A percentile compares a stretch with the other conserved stretches of the same genome.
Evolutionary conservation across 1,284 basidiomycete genomes (phyloP).

Genomic region (Cutaneotrichosporon cavernicola): DNA sequence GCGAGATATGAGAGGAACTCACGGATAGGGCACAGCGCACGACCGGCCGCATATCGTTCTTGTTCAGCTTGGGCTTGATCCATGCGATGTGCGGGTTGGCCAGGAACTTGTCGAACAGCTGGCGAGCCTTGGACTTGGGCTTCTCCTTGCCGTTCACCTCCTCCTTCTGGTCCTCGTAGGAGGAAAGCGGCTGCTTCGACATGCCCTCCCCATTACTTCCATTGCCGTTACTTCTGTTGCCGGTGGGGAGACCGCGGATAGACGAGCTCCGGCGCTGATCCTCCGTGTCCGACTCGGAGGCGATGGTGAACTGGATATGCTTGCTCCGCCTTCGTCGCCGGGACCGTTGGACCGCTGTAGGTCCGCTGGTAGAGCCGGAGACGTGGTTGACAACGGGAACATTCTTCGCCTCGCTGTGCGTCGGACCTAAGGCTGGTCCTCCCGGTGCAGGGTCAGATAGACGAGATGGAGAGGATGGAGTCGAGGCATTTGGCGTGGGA

Average conservation of each 20-base stretch:
- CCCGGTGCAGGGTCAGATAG: neutral
- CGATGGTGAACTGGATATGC: neutral
- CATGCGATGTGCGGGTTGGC: constrained; percentile 30
- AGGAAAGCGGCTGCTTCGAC: neutral
- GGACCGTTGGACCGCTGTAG: neutral
- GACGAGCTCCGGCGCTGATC: neutral
- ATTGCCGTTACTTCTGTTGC: neutral
- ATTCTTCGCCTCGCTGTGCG: neutral
- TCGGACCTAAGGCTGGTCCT: neutral
- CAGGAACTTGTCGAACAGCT: constrained; percentile 2
- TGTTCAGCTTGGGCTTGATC: constrained; percentile 42
- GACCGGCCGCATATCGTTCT: constrained; percentile 41
- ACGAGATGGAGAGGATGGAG: neutral
- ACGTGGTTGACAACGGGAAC: neutral
- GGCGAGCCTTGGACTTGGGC: neutral
- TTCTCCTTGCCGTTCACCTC: constrained; percentile 1
- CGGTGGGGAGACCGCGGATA: neutral
- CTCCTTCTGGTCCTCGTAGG: neutral
- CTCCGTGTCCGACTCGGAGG: constrained; percentile 3
- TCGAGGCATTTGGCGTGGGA: neutral
- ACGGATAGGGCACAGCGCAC: constrained; percentile 45
- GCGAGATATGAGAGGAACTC: constrained; percentile 15
- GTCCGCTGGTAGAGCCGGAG: neutral
- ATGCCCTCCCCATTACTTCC: neutral
- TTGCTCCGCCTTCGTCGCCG: neutral